Percentiles rank a stretch among this genome's conserved stretches.
Evolutionary conservation across 2,329 filamentous ascomycete genomes (phyloP).

Genomic region (Penicillium paneum): DNA sequence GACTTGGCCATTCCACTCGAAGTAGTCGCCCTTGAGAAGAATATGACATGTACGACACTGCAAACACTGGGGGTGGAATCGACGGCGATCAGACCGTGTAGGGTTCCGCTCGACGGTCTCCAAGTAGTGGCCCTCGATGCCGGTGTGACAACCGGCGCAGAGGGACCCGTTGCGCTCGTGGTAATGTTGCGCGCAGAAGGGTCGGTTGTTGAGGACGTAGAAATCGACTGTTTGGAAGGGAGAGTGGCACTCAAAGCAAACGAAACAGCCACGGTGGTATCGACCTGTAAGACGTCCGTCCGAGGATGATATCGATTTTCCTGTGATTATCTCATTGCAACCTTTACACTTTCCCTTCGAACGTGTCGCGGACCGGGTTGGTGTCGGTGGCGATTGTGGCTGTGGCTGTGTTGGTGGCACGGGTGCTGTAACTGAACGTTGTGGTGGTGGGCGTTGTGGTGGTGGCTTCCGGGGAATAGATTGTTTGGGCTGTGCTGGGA

Average conservation of each 20-base stretch:
- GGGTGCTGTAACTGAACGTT: conserved; percentile 27
- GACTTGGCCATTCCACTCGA: conserved; percentile 74
- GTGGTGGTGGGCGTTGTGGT: conserved; percentile 29
- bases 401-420: conserved; percentile 39
- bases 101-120: conserved; percentile 62
- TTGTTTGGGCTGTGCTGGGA: conserved; percentile 12
- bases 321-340: conserved; percentile 72
- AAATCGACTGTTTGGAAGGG: conserved; percentile 87
- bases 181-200: conserved; percentile 90
- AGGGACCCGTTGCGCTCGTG: conserved; percentile 86
- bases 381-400: conserved; percentile 40
- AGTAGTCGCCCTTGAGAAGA: conserved; percentile 79
- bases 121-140: conserved; percentile 91
- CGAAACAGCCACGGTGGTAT: conserved; percentile 94
- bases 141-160: conserved; percentile 72
- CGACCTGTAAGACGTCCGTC: conserved; percentile 88
- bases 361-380: conserved; percentile 40
- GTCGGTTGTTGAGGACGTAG: conserved; percentile 82
- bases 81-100: conserved; percentile 50
- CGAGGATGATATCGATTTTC: conserved; percentile 90
- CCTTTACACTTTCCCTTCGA: conserved; percentile 78
- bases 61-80: conserved; percentile 86
- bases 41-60: conserved; percentile 70
- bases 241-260: conserved; percentile 76
- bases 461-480: conserved; percentile 25